phyloP scores from a whole-genome alignment of 495 filamentous ascomycete species.

The Oleoguttula mirabilis region DNA sequence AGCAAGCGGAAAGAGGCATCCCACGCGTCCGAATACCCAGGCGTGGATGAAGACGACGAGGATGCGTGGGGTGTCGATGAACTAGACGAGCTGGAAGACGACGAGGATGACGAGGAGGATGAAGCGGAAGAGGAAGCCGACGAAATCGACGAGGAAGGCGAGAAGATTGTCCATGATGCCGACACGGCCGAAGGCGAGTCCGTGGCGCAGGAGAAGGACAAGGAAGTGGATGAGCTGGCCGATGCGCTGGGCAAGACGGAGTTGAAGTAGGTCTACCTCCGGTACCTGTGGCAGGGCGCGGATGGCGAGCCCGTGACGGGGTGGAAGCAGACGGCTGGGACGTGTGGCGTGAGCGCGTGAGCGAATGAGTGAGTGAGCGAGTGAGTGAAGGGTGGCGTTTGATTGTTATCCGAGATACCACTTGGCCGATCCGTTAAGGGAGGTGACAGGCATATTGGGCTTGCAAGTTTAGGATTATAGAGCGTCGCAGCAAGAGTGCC shows the following conservation, averaged over 20 bases:
- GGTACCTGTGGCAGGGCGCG: conserved; percentile 10
- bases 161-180: conserved; percentile 55
- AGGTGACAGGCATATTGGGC: too few species aligned
- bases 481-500: too few species aligned
- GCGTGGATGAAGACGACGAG: conserved; percentile 41
- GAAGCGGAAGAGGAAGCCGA: conserved; percentile 50
- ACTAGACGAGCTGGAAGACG: conserved; percentile 60
- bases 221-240: conserved; percentile 69
- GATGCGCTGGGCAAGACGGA: conserved; percentile 57
- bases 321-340: too few species aligned
- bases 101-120: conserved; percentile 51
- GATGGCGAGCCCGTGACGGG: background rate
- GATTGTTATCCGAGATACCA: background rate
- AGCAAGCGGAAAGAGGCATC: conserved; percentile 41
- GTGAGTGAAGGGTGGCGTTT: background rate
- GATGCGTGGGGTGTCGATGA: conserved; percentile 69
- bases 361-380: too few species aligned
- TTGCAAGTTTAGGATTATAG: too few species aligned
- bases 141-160: conserved; percentile 47
- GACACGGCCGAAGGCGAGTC: conserved; percentile 64
- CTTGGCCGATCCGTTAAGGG: too few species aligned
- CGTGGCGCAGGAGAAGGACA: conserved; percentile 58
- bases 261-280: conserved; percentile 12
- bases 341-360: too few species aligned
- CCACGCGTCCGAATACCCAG: conserved; percentile 49